Conservation (phyloP, 176 grass and related monocot species). For the Zizania latifolia region DNA sequence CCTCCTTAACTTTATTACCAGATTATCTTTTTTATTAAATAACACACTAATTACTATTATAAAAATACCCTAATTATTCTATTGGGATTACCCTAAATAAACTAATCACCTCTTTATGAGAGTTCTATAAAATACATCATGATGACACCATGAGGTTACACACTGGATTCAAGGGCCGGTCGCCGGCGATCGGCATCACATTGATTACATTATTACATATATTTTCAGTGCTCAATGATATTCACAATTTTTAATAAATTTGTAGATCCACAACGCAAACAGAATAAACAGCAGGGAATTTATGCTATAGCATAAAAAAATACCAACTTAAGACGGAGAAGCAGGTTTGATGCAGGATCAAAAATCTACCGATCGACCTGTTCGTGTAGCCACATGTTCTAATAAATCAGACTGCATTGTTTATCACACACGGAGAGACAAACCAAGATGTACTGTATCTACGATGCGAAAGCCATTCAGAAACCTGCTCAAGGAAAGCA, state of each 20-base stretch:
- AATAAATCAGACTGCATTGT: background rate
- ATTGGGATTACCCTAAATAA: too few relatives aligned
- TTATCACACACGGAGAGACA: background rate
- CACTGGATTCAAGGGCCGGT: too few relatives aligned
- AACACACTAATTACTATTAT: too few relatives aligned
- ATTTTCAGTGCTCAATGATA: too few relatives aligned
- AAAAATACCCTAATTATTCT: too few relatives aligned
- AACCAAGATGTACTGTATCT: background rate
- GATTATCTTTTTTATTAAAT: too few relatives aligned
- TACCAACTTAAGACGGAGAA: background rate
- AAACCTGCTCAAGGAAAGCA: conserved; percentile 20
- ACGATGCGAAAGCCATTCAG: background rate
- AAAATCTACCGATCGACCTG: background rate
- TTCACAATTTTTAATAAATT: too few relatives aligned
- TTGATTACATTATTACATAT: too few relatives aligned
- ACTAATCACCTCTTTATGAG: background rate
- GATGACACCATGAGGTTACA: too few relatives aligned
- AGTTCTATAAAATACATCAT: background rate
- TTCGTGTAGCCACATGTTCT: background rate
- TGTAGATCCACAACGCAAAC: background rate
- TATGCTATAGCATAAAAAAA: background rate
- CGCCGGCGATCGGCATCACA: too few relatives aligned
- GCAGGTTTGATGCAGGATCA: background rate
- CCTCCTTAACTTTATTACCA: too few relatives aligned
- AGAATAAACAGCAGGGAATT: background rate